Base-by-base conservation (phyloP, 306 rosid genomes). In the Argentina anserina region DNA sequence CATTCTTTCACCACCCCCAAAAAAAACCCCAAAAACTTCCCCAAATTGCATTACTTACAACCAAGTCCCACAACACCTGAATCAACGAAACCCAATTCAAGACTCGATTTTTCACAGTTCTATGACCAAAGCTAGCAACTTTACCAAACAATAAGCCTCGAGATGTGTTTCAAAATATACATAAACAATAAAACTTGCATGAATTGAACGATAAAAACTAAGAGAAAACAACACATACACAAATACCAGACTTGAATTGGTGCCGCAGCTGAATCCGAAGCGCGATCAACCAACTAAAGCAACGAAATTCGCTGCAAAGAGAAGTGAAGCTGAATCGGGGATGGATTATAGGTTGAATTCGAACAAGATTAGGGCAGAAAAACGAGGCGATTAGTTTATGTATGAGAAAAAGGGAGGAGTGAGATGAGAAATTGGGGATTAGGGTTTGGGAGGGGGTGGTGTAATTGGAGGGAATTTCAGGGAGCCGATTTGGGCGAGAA, bases 401-500 rank as follows among this genome's bases (percentile, higher is more conserved):
- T 33, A 33, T 33, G 36, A 5, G 36, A 33, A 3, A 5, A 33
- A 33, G 36, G 3, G 36, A 5, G 36, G 36, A 33, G 36, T n/a
- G n/a, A 33, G 36, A 33, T 33, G 36, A 33, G 36, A 33, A 33
- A 65, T 87, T 25, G 64, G 69, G 71, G 84, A 79, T 83, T 87
- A 86, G 96, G 96, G 92, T 83, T 90, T 77, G 84, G 49, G 21
- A 1, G 21, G 0, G 15, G 50, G 4, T 46, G 5, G 36, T 3
- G 67, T 0, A 18, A n/a, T n/a, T 5, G 68, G 68, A 63, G 46
- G 88, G n/a, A n/a, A n/a, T n/a, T 79, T 82, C 81, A 83, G 77
- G 84, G 84, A 81, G 88, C 70, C 39, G 80, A 82, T 78, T 79
- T 81, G 76, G 84, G 82, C 43, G 79, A 40, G 83, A 86, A 86